Evolutionary conservation across 169 alveolate genomes (phyloP).

Genomic region (Cytauxzoon felis): DNA sequence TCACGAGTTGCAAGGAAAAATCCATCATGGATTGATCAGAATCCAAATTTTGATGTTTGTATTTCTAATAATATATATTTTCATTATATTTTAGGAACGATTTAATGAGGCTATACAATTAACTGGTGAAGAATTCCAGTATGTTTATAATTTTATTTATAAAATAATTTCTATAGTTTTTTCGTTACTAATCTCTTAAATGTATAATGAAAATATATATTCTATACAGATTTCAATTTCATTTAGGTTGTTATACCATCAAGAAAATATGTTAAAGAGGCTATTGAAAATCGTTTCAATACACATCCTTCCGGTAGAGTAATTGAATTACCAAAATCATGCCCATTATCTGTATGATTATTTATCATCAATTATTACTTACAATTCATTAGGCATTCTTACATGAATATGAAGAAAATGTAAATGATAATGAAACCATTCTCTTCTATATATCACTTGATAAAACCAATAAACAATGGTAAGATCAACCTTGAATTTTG

Average conservation of each 20-base stretch:
- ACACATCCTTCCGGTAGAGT: conserved; percentile 74
- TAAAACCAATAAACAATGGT: conserved; percentile 43
- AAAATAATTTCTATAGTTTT: conserved; percentile 17
- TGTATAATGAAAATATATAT: conserved; percentile 59
- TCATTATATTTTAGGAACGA: conserved; percentile 7
- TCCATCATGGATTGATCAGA: conserved; percentile 82
- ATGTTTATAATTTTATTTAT: neutral
- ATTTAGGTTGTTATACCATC: conserved; percentile 68
- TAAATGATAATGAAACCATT: conserved; percentile 41
- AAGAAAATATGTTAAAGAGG: conserved; percentile 39
- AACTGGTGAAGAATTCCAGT: conserved; percentile 44
- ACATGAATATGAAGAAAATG: conserved; percentile 62
- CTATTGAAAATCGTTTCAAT: conserved; percentile 58
- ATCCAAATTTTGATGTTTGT: conserved; percentile 59
- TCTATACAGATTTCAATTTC: no score
- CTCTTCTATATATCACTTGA: conserved; percentile 55
- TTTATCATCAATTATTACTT: no score
- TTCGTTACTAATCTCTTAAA: conserved; percentile 72
- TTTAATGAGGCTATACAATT: conserved; percentile 49
- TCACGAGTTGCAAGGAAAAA: conserved; percentile 77
- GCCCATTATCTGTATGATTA: conserved; percentile 66
- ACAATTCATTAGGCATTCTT: conserved; percentile 32
- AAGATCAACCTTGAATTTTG: no score
- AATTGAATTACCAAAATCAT: conserved; percentile 55
- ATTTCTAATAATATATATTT: neutral